Evolutionary conservation across 371 early-diverging fungal species (phyloP), one percentile per base, ranked within the genome.

Genomic region (Rhizopus arrhizus): DNA sequence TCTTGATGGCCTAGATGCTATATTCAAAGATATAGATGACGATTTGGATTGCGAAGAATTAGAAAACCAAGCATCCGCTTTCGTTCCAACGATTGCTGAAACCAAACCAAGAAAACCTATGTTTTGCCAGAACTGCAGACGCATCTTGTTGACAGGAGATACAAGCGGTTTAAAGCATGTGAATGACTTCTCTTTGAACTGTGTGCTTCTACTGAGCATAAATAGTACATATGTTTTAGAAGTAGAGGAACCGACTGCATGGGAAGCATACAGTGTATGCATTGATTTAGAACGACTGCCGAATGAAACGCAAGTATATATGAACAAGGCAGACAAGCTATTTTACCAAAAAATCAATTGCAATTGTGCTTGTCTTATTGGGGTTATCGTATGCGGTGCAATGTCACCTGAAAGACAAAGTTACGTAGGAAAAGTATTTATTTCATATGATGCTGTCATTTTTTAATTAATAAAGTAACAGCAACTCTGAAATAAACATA

Each of bases 371-470:
- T 56, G 10, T 7, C 34, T 8, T 62, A 59, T 56, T 10, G 68
- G 68, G 0, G 22, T 56, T 5, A 33, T 68, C 0, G 46, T 68
- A 5, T 63, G 64, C 22, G 15, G 43, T 12, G 52, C 63, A 4
- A 36, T 47, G 16, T 28, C 15, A 32, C n/a, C 41, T 35, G 29
- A 38, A 5, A 59, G 47, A 10, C 45, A n/a, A 16, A 43, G 34
- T 5, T 35, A 63, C 16, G 29, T 48, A 10, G 68, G 68, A 0
- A 59, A 52, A 3, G 68, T 68, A 0, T 59, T 53, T 57, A 16
- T 68, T 2, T 68, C 51, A 56, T 5, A 43, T 42, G 7, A 15
- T 31, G 45, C 22, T 1, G 15, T 56, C 7, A 4, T 43, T 2
- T 15, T 35, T 11, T 12, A 15, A 4, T 22, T 22, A 22, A 22